Evolutionary conservation across 257 asterid species (phyloP).

Genomic region (Salvia hispanica): DNA sequence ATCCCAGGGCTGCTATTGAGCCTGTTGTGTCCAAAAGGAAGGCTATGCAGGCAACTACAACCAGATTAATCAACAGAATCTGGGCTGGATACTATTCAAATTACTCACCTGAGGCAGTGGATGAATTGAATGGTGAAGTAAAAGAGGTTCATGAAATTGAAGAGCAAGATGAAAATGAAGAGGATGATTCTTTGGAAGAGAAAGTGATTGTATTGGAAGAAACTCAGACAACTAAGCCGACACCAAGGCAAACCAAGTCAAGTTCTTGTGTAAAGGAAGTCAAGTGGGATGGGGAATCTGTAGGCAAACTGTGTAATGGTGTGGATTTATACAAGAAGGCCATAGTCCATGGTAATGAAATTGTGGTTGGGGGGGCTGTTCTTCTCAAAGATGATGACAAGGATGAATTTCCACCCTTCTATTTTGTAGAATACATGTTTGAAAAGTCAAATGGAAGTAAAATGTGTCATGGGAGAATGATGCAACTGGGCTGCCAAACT

Average conservation of each 20-base stretch:
- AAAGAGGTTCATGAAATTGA: constrained; percentile 66
- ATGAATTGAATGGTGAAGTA: constrained; percentile 46
- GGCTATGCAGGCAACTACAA: constrained; percentile 96
- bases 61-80: constrained; percentile 78
- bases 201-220: constrained; percentile 42
- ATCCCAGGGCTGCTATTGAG: constrained; percentile 84
- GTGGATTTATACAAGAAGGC: constrained; percentile 62
- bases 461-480: constrained; percentile 80
- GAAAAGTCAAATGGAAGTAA: constrained; percentile 66
- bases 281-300: constrained; percentile 68
- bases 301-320: constrained; percentile 57
- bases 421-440: constrained; percentile 83
- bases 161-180: constrained; percentile 79
- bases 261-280: constrained; percentile 44
- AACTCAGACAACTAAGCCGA: constrained; percentile 36
- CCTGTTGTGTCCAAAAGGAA: constrained; percentile 74
- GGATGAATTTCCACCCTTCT: constrained; percentile 53
- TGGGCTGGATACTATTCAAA: constrained; percentile 95
- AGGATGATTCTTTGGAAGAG: constrained; percentile 65
- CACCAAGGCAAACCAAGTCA: constrained; percentile 47
- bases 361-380: constrained; percentile 61
- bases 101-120: constrained; percentile 63
- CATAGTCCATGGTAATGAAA: constrained; percentile 53
- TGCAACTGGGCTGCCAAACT: constrained; percentile 78
- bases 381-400: constrained; percentile 57